Conservation (phyloP, 176 grass and related monocot genomes). For the Phyllostachys edulis region DNA sequence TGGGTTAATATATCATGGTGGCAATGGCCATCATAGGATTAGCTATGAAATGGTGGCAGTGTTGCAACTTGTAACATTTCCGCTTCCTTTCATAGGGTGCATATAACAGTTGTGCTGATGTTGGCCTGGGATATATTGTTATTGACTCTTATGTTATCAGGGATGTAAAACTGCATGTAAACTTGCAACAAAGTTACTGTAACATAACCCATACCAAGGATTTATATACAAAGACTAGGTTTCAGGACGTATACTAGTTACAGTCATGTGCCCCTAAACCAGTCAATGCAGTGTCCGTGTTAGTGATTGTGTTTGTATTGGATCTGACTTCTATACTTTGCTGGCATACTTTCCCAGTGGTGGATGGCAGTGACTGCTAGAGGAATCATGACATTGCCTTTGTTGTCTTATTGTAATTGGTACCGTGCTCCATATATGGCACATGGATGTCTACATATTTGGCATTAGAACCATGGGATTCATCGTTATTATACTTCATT, state of each 20-base stretch:
- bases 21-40: neutral
- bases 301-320: slow-evolving; percentile 8
- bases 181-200: neutral
- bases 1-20: neutral
- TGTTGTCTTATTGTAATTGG: neutral
- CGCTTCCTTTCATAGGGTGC: neutral
- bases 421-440: neutral
- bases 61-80: neutral
- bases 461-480: neutral
- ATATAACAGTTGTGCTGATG: slow-evolving; percentile 9
- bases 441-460: neutral
- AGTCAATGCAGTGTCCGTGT: neutral
- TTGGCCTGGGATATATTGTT: neutral
- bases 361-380: slow-evolving; percentile 8
- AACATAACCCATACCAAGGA: neutral
- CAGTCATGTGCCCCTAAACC: slow-evolving; percentile 12
- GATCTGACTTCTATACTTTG: slow-evolving; percentile 3
- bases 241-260: neutral
- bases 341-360: neutral
- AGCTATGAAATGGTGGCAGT: neutral
- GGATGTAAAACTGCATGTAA: neutral
- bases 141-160: neutral
- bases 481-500: neutral
- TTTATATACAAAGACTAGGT: neutral
- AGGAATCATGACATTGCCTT: neutral